phyloP scores from a whole-genome alignment of 306 rosid genomes.

The Acacia melanoxylon region DNA sequence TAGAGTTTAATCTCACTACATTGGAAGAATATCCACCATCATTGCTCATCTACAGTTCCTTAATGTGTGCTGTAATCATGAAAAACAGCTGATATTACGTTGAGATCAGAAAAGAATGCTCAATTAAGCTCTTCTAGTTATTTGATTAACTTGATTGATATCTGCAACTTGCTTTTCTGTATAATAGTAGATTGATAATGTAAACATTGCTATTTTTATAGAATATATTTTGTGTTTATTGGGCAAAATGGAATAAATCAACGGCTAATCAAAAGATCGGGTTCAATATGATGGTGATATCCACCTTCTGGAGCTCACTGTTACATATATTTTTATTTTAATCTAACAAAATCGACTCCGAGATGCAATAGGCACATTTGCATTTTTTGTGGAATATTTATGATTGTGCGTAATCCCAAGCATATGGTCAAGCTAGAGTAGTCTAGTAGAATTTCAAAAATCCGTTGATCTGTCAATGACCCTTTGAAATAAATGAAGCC shows the following conservation, averaged over 20 bases:
- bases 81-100: slow-evolving; percentile 14
- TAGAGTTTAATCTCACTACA: slow-evolving; percentile 19
- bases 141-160: neutral
- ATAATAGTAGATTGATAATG: slow-evolving; percentile 22
- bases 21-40: slow-evolving; percentile 27
- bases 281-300: slow-evolving; percentile 1
- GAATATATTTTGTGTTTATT: slow-evolving; percentile 6
- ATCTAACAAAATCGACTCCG: neutral
- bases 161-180: slow-evolving; percentile 23
- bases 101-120: slow-evolving; percentile 10
- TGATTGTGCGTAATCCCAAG: neutral
- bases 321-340: slow-evolving; percentile 1
- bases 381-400: neutral
- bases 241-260: slow-evolving; percentile 4
- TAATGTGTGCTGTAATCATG: slow-evolving; percentile 12
- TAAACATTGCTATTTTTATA: neutral
- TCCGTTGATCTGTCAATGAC: neutral
- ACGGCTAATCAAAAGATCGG: neutral
- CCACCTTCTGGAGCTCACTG: slow-evolving; percentile 2
- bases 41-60: neutral
- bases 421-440: neutral
- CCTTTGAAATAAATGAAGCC: too few species aligned
- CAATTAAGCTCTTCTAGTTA: slow-evolving; percentile 4
- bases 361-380: neutral
- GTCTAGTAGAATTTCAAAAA: neutral